A percentile compares a stretch with the other conserved stretches of the same genome.
Conservation (phyloP, 441 rosid genomes). For the Brassica balearica region DNA sequence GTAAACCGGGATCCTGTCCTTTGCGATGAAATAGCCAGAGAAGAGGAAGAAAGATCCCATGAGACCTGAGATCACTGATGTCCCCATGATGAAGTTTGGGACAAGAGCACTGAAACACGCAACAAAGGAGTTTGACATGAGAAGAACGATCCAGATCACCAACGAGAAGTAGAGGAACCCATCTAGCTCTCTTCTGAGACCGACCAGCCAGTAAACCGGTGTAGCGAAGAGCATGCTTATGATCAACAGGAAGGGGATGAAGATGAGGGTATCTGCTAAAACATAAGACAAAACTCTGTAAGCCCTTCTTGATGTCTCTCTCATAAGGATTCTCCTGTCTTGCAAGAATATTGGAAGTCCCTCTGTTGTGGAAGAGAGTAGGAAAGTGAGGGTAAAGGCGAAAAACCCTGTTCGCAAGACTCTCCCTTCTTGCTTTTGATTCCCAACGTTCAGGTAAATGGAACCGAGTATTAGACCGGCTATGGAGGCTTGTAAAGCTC, state of each 20-base stretch:
- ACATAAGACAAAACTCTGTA: constrained; percentile 70
- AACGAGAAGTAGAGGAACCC: constrained; percentile 78
- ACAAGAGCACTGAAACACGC: constrained; percentile 91
- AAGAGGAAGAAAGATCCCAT: constrained; percentile 95
- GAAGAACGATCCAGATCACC: constrained; percentile 82
- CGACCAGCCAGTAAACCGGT: constrained; percentile 88
- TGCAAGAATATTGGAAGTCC: constrained; percentile 78
- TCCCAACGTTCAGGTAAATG: constrained; percentile 72
- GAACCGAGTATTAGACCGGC: constrained; percentile 85
- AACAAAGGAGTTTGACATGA: constrained; percentile 88
- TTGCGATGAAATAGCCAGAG: constrained; percentile 78
- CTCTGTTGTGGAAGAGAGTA: constrained; percentile 86
- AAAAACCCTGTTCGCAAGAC: constrained; percentile 74
- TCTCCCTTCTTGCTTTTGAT: constrained; percentile 50
- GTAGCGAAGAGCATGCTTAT: constrained; percentile 67
- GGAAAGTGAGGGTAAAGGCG: constrained; percentile 83
- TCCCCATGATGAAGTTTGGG: constrained; percentile 92
- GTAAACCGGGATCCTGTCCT: constrained; percentile 70
- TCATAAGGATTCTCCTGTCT: constrained; percentile 79
- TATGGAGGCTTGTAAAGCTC: constrained; percentile 76
- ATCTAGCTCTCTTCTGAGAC: constrained; percentile 60
- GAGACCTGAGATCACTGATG: constrained; percentile 78
- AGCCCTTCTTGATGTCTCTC: constrained; percentile 83
- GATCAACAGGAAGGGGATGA: constrained; percentile 63
- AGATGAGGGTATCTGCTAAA: constrained; percentile 44